Evolutionary conservation across 1,139 yeast genomes (phyloP).

Genomic region (Scheffersomyces titani): DNA sequence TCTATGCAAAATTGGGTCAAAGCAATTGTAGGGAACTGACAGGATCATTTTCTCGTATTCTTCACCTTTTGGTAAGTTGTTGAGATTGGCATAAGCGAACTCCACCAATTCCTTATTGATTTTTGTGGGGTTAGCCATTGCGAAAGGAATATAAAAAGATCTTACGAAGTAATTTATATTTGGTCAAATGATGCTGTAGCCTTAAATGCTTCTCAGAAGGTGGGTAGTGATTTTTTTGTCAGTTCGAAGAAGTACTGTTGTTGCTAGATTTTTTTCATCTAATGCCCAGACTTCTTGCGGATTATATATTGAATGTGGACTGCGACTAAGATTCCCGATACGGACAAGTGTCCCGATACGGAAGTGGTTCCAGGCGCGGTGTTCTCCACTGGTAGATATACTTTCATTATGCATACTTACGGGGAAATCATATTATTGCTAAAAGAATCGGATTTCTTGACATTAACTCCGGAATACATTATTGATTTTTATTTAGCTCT

Average conservation of each 20-base stretch:
- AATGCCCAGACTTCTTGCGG: not conserved
- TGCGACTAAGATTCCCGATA: too few species aligned
- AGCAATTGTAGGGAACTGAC: slow-evolving; percentile 31
- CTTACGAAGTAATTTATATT: not conserved
- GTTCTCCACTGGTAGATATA: not conserved
- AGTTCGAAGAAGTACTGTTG: not conserved
- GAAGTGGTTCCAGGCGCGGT: not conserved
- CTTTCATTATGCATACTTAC: not conserved
- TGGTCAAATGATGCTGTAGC: not conserved
- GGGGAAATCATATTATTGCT: not conserved
- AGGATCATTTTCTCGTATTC: slow-evolving; percentile 49
- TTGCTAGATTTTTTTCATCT: not conserved
- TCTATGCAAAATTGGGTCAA: slow-evolving; percentile 24
- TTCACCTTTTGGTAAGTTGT: slow-evolving; percentile 42
- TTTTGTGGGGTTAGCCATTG: slow-evolving; percentile 11
- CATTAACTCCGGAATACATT: not conserved
- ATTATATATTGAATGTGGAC: not conserved
- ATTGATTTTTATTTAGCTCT: too few species aligned
- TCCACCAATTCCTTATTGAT: slow-evolving; percentile 38
- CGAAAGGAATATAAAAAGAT: not conserved
- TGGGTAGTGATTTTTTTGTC: not conserved
- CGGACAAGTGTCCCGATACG: not conserved
- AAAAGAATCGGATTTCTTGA: too few species aligned
- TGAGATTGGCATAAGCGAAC: slow-evolving; percentile 42
- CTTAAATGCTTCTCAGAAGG: not conserved